phyloP scores from a whole-genome alignment of 345 rosid species.

The Citrus glauca region DNA sequence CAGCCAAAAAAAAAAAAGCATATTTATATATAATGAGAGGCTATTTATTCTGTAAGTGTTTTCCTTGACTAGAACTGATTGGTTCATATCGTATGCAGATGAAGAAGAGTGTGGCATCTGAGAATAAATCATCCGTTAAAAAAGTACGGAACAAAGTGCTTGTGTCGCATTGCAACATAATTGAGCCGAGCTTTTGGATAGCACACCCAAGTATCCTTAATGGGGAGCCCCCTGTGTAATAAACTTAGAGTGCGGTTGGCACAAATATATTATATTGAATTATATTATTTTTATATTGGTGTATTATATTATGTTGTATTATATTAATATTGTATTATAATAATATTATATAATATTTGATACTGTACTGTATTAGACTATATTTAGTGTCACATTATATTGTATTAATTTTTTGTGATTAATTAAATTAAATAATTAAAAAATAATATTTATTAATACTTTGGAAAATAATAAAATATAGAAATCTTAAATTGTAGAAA shows the following conservation, averaged over 20 bases:
- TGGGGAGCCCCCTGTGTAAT: neutral
- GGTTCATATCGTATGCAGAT: slow-evolving; percentile 21
- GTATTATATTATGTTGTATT: too few species aligned
- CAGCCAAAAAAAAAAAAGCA: too few species aligned
- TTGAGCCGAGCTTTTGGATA: slow-evolving; percentile 64
- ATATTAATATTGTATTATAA: too few species aligned
- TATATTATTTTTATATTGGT: too few species aligned
- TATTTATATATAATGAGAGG: neutral
- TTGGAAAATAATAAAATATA: too few species aligned
- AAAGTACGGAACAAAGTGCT: slow-evolving; percentile 26
- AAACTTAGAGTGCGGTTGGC: neutral
- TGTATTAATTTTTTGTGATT: too few species aligned
- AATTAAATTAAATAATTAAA: too few species aligned
- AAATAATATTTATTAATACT: too few species aligned
- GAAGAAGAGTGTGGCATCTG: slow-evolving; percentile 18
- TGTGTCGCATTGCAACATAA: slow-evolving; percentile 53
- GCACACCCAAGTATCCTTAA: slow-evolving; percentile 45
- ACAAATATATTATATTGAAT: too few species aligned
- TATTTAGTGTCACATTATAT: too few species aligned
- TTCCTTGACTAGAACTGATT: neutral
- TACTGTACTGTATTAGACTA: too few species aligned
- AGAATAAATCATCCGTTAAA: slow-evolving; percentile 21
- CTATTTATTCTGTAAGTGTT: neutral
- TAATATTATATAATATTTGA: fast-evolving
- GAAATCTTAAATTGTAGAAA: too few species aligned